Base-by-base conservation (phyloP, 148 eudicot genomes). In the Silene conica region DNA sequence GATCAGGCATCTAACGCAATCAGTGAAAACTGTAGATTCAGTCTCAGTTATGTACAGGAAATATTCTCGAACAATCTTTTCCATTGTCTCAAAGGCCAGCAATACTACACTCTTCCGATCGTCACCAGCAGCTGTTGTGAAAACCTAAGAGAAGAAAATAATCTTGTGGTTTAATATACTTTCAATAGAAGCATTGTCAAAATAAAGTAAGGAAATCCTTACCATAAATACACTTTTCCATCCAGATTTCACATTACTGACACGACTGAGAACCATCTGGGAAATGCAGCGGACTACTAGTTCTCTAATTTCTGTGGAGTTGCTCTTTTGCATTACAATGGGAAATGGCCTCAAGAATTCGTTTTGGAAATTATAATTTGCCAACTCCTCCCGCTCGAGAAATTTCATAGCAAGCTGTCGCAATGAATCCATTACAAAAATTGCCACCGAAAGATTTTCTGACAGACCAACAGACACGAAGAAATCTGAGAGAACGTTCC, bases 141-240 rank as follows among this genome's bases (percentile, higher is more conserved):
- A 92, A 78, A 89, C 94, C 97, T 92, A 86, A 66, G 65, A 73
- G 58, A 57, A 76, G 11, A 78, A 74, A 70, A 72, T 61, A 21
- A 63, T 28, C 22, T 18, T 18, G 69, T 65, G 18, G 22, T 64
- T 31, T 38, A 64, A 34, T 38, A 16, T 34, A 63, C 45, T 28
- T 63, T 64, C 22, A 65, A 65, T 16, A 4, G 13, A 18, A 65
- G 50, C 22, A 38, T 65, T 65, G 50, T 65, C 43, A 38, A 34
- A 31, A 60, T 11, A 73, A 62, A 22, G n/a, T 5, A 41, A 62
- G 18, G 15, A 63, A 52, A 22, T 67, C 56, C 48, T 75, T 90
- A 95, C 99, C 99, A 84, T 77, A 80, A 95, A 95, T 63, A 95
- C 99, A 75, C 99, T 92, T 84, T 89, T 95, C 99, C 99, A 95